Base-by-base conservation (phyloP, 1,284 basidiomycete genomes). In the Leccinum solheimii region DNA sequence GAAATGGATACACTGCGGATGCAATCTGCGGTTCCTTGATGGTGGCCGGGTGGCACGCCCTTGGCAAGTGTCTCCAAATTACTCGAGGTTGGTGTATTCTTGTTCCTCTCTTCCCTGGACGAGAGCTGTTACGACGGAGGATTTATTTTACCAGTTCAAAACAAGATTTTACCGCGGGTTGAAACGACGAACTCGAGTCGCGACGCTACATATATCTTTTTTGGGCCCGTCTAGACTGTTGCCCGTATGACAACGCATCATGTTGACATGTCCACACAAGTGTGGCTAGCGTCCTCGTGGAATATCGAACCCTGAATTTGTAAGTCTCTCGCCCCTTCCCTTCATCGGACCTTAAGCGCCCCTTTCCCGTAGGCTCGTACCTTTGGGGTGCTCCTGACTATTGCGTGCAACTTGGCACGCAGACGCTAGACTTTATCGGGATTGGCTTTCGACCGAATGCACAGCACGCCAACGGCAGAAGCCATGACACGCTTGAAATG, bases 291-390 rank as follows among this genome's bases (percentile, higher is more conserved):
- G 36, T 62, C 68, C 62, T 72, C 59, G 53, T 68, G 69, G 56
- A 48, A n/a, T 53, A 16, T 36, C 51, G 48, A 59, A 72, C 67
- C 68, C 71, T 71, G 36, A 53, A 71, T 69, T 62, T 53, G 60
- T 69, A 62, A 58, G 63, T 61, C 53, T 61, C 64, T 32, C 62
- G 56, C 55, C 65, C 69, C 61, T 59, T 62, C 65, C 40, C 58
- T 62, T 50, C 60, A 40, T 62, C 71, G 71, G 71, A 73, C 34
- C 71, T 73, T 76, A 69, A 56, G 70, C 71, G 74, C 71, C 74
- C 71, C 68, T 68, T 74, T 70, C 56, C 55, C 45, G 50, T 43
- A 14, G 52, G 19, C 52, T 64, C 60, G 45, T 68, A 61, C 52
- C 54, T 57, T 56, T 40, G 38, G 56, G 53, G 49, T 50, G 36